phyloP scores from a whole-genome alignment of 805 yeast genomes.

The Barnettozyma sp. region DNA sequence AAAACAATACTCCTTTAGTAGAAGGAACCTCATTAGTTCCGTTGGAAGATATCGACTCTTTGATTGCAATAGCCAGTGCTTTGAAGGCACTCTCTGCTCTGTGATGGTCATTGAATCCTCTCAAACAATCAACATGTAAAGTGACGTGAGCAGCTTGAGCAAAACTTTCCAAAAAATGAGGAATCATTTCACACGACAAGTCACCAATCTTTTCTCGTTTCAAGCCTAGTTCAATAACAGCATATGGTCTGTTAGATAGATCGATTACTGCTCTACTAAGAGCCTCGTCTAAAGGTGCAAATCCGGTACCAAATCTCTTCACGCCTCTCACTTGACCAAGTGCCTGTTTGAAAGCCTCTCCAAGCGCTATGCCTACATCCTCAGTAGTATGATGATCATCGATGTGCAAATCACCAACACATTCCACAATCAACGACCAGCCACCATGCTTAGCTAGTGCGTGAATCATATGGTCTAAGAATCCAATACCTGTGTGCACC shows the following conservation, averaged over 20 bases:
- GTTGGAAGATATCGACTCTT: slow-evolving; percentile 74
- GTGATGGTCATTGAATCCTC: slow-evolving; percentile 96
- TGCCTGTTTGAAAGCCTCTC: slow-evolving; percentile 83
- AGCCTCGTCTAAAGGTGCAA: slow-evolving; percentile 96
- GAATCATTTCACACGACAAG: slow-evolving; percentile 91
- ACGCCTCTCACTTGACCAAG: slow-evolving; percentile 86
- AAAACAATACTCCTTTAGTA: slow-evolving; percentile 90
- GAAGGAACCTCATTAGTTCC: slow-evolving; percentile 92
- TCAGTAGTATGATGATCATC: slow-evolving; percentile 98
- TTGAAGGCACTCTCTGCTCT: slow-evolving; percentile 94
- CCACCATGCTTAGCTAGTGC: slow-evolving; percentile 96
- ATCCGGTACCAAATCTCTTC: slow-evolving; percentile 86
- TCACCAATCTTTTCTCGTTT: slow-evolving; percentile 92
- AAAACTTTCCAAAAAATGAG: slow-evolving; percentile 92
- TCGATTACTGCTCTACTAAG: slow-evolving; percentile 94
- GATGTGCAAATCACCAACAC: slow-evolving; percentile 90
- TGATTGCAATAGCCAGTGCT: slow-evolving; percentile 88
- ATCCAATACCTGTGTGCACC: slow-evolving; percentile 90
- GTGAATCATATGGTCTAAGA: slow-evolving; percentile 94
- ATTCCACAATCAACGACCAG: slow-evolving; percentile 85
- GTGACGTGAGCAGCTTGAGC: slow-evolving; percentile 90
- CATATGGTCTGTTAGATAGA: slow-evolving; percentile 85
- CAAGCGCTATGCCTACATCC: slow-evolving; percentile 90
- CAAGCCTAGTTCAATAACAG: slow-evolving; percentile 83
- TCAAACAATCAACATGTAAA: slow-evolving; percentile 85